Evolutionary conservation across 805 yeast species (phyloP), one percentile per base, ranked within the genome.

Genomic region (Wickerhamiella musiphila): DNA sequence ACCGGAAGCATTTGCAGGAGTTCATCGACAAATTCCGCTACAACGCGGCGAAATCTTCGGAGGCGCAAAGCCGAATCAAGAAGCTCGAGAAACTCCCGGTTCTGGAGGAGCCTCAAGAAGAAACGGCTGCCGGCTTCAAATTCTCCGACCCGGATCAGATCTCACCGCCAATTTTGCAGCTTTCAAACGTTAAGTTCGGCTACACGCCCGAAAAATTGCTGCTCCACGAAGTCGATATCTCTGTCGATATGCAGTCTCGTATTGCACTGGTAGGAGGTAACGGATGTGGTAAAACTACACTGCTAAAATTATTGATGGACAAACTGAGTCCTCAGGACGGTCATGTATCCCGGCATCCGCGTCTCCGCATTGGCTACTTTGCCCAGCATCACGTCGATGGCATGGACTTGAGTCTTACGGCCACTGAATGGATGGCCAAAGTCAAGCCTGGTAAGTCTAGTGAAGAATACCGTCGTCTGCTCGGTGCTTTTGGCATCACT

Each of bases 301-400:
- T 90, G 39, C 66, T 90, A 50, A 86, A 86, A 53, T 61, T 90
- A 26, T 61, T 90, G 45, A 73, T 84, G 70, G 94, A 79, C 40
- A 70, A 63, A 42, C 58, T 78, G 33, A 59, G 61, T 15, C 95
- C 98, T 2, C 49, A 72, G 27, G 63, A 58, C n/a, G 98, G 98
- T 35, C 63, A 66, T 35, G 76, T 84, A 14, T 67, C 81, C 15
- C 70, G 70, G 41, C 84, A 90, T 49, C 76, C 90, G 26, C 68
- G 95, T 45, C 61, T 90, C 44, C 70, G 96, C 58, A 78, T 90
- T 34, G 96, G 94, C 12, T 90, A 90, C 55, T 90, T 90, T 60
- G 95, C 98, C 11, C 98, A 90, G 61, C 96, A 90, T 54, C 98
- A 90, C 49, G 93, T 90, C 43, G 98, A 90, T 48, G 76, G 84